Evolutionary conservation across 306 rosid species (phyloP), one percentile per base, ranked within the genome.

Genomic region (Chamaecrista fasciculata): DNA sequence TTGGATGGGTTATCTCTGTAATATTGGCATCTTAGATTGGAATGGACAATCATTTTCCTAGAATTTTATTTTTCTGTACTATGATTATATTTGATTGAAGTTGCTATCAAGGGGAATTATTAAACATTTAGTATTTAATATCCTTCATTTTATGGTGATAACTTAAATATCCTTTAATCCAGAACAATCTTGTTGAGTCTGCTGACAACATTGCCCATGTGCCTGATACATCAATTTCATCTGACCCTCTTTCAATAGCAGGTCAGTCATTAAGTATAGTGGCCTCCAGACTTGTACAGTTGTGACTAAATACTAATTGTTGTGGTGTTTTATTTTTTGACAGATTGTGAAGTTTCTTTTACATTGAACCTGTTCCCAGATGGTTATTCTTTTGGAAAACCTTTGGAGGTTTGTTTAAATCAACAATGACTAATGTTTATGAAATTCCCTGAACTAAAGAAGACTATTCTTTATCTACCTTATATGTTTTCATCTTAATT

Each of bases 321-420:
- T 56, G 20, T 62, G 61, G n/a, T 39, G 78, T 40, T 71, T 65
- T 25, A 9, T 56, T 78, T 74, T 78, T 76, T 78, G 68, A 52
- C 91, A 89, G 99, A 87, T 34, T 71, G 72, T 50, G 93, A 87
- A 78, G 95, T 85, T 80, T 91, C 99, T 72, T 91, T 95, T 82
- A 81, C 87, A 0, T 68, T 95, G 82, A 85, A 81, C 67, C 80
- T 95, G 84, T 91, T 91, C 64, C 74, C 83, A 20, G 91, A 91
- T 82, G 99, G 97, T 78, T 95, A 95, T 81, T 91, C 92, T 49
- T 78, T 95, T 40, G 88, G 95, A 77, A 91, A 89, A 75, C 85
- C 96, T 11, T 68, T 76, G 1, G 92, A 95, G 99, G 99, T 95
- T 72, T 78, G 99, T 81, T 72, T 42, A 33, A 64, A 74, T 63